Evolutionary conservation across 2,329 filamentous ascomycete species (phyloP), one percentile per base, ranked within the genome.

Genomic region (Penicillium sp.): DNA sequence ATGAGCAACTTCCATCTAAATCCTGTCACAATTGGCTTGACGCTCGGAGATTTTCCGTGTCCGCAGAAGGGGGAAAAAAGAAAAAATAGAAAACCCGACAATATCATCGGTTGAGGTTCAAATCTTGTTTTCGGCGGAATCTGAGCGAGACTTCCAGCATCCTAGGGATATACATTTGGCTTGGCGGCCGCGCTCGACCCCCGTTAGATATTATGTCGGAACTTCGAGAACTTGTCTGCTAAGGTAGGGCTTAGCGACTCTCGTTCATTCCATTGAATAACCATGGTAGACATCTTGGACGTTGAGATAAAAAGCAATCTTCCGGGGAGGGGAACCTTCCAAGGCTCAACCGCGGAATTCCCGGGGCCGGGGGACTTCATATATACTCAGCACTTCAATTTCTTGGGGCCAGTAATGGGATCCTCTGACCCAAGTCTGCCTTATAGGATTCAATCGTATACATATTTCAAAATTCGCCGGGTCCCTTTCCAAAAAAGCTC

Each of bases 401-500:
- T 32, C 13, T 32, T 43, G 8, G 41, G 6, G 4, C 28, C 10
- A 32, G 7, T 15, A 17, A 3, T 2, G 12, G 9, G 17, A 3
- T 33, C 5, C 2, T 17, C 31, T 13, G 19, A 3, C 8, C 7
- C 9, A 21, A n/a, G 8, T 2, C 2, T 43, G 8, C 15, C 9
- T 10, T 13, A n/a, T 7, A 13, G 3, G 19, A 13, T 33, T 9
- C 29, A 24, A 33, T 24, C 9, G 5, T 43, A 24, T 4, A 13
- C 21, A 33, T 6, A 2, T 12, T 21, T 6, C 13, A 48, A 17
- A 48, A 48, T 15, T 48, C 46, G 0, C 65, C 65, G 0, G 61
- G 61, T 0, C 63, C 61, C 41, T 63, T 64, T 1, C 66, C 66
- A 45, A 68, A 69, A 42, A 64, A 57, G 2, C 56, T 53, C 2